Conservation (phyloP, 106 monocot genomes). For the Vanilla planifolia region DNA sequence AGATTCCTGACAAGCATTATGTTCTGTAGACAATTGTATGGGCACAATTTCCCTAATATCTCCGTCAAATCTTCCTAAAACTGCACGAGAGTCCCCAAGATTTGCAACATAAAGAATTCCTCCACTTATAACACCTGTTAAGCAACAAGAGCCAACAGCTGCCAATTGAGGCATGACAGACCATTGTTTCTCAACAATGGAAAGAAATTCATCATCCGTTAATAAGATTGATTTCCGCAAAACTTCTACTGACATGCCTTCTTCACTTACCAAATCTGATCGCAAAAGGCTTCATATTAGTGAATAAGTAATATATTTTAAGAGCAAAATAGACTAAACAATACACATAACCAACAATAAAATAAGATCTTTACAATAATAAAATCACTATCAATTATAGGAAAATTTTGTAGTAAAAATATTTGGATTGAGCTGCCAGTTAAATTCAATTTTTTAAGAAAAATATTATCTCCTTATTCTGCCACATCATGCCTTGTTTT, state of each 20-base stretch:
- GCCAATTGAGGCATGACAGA: slow-evolving; percentile 40
- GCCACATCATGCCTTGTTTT: too few species aligned
- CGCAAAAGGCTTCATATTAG: too few species aligned
- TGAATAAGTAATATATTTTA: too few species aligned
- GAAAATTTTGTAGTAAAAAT: too few species aligned
- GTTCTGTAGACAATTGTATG: slow-evolving; percentile 53
- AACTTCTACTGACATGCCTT: slow-evolving; percentile 38
- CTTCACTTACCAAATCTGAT: slow-evolving; percentile 19
- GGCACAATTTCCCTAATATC: slow-evolving; percentile 31
- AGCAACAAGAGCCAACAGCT: slow-evolving; percentile 52
- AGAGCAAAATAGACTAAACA: too few species aligned
- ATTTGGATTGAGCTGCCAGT: too few species aligned
- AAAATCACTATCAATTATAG: too few species aligned
- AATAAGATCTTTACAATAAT: too few species aligned
- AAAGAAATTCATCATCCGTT: slow-evolving; percentile 52
- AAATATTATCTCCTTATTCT: too few species aligned
- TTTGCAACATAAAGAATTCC: slow-evolving; percentile 54
- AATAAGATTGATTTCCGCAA: slow-evolving; percentile 34
- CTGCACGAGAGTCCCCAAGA: slow-evolving; percentile 57
- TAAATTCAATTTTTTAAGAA: too few species aligned
- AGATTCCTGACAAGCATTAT: slow-evolving; percentile 59
- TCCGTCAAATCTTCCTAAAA: slow-evolving; percentile 36
- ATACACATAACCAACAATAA: too few species aligned
- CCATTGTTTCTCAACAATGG: slow-evolving; percentile 41
- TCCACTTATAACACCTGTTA: slow-evolving; percentile 36